These are phyloP conservation scores for Salix brachista DNA, from an alignment of 345 rosid genomes.

Conservation along the genomic window DNA sequence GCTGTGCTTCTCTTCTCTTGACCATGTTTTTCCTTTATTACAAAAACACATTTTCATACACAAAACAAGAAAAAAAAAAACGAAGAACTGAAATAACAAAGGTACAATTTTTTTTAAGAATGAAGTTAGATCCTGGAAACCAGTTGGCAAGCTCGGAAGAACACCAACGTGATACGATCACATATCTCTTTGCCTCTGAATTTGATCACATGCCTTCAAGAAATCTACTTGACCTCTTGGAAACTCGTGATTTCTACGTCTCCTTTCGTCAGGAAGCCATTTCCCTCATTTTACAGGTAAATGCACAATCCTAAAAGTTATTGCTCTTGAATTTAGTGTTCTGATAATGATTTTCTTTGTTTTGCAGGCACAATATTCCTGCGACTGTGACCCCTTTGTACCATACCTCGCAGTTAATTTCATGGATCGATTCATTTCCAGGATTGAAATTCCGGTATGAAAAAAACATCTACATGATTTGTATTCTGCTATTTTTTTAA, in stretches of 20 bases:
- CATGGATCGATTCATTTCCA: conserved; percentile 47
- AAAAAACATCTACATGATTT: not conserved
- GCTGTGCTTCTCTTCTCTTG: too few species aligned
- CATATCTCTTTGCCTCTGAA: conserved; percentile 38
- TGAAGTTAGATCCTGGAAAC: conserved; percentile 45
- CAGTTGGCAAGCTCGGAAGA: conserved; percentile 32
- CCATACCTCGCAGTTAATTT: conserved; percentile 47
- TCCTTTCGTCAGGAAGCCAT: conserved; percentile 44
- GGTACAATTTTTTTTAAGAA: not conserved
- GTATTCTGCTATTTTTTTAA: not conserved
- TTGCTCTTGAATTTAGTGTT: not conserved
- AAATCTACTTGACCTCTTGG: conserved; percentile 16
- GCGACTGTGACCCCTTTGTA: conserved; percentile 29
- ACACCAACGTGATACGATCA: conserved; percentile 11
- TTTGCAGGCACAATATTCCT: conserved; percentile 16
- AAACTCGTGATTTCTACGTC: conserved; percentile 13
- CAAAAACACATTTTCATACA: too few species aligned
- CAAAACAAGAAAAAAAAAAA: too few species aligned
- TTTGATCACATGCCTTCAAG: conserved; percentile 43
- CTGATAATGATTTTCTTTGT: not conserved
- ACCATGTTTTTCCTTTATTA: too few species aligned
- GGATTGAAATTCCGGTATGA: conserved; percentile 36
- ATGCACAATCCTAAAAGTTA: not conserved
- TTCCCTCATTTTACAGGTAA: conserved; percentile 40
- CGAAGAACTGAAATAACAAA: too few species aligned